phyloP scores from a whole-genome alignment of 306 rosid species.

The Vigna angularis region DNA sequence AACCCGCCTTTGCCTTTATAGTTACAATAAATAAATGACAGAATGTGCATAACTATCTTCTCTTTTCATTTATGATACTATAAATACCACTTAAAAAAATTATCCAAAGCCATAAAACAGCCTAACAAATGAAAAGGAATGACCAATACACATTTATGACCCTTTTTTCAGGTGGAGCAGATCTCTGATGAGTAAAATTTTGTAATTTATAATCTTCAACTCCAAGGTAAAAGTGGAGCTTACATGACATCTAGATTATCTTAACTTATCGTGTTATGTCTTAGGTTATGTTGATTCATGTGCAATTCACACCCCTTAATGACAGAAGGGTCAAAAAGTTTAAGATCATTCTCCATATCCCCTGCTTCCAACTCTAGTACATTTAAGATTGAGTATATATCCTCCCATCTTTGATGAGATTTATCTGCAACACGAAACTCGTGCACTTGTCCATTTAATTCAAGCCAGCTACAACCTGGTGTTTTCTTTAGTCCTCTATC shows the following conservation, averaged over 20 bases:
- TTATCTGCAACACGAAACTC: conserved; percentile 81
- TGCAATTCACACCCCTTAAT: conserved; percentile 30
- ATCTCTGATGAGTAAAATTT: neutral
- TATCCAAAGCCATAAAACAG: too few species aligned
- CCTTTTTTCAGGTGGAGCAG: neutral
- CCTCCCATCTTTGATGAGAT: conserved; percentile 66
- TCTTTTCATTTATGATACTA: too few species aligned
- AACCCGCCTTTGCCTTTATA: too few species aligned
- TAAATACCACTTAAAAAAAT: too few species aligned
- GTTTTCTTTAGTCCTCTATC: conserved; percentile 72
- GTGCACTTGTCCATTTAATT: conserved; percentile 62
- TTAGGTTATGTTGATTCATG: neutral
- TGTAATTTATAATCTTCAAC: conserved; percentile 9
- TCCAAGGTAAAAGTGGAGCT: neutral
- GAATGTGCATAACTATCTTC: too few species aligned
- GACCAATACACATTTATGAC: neutral
- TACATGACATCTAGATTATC: neutral
- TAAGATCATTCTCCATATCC: conserved; percentile 45
- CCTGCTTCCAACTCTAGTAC: conserved; percentile 63
- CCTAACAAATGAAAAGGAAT: neutral
- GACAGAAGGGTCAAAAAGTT: conserved; percentile 29
- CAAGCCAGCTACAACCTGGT: conserved; percentile 83
- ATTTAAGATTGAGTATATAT: conserved; percentile 59
- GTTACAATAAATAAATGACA: too few species aligned
- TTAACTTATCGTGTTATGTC: too few species aligned